Percentiles rank a stretch among this genome's conserved stretches.
These are phyloP conservation scores for Lepidium didymum DNA, from an alignment of 345 rosid genomes.

Conservation along the genomic window DNA sequence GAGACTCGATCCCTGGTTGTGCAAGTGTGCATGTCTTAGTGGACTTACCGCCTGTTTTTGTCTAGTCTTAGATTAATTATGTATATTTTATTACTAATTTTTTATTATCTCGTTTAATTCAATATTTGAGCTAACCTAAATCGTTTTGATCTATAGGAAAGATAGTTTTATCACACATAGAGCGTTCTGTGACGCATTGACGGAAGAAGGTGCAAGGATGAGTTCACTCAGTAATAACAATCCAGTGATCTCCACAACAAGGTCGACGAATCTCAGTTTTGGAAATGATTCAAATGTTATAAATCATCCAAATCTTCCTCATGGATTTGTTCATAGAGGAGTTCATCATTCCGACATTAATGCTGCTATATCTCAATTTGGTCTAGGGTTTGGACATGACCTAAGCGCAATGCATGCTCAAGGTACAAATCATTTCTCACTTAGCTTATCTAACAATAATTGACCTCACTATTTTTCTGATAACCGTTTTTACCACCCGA, in stretches of 20 bases:
- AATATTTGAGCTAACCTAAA: background rate
- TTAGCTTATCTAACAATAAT: no score
- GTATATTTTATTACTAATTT: background rate
- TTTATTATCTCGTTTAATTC: background rate
- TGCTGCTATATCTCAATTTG: conserved; percentile 40
- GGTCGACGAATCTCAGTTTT: conserved; percentile 52
- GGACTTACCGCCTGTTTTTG: no score
- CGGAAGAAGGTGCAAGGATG: conserved; percentile 72
- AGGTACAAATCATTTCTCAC: conserved; percentile 16
- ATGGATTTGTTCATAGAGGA: conserved; percentile 41
- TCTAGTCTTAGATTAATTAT: conserved; percentile 2
- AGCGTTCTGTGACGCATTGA: conserved; percentile 91
- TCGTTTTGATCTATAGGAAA: conserved; percentile 37
- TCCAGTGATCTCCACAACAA: background rate
- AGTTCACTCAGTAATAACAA: conserved; percentile 32
- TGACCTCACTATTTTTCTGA: no score
- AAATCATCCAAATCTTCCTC: conserved; percentile 37
- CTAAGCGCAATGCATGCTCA: conserved; percentile 32
- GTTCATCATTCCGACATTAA: conserved; percentile 39
- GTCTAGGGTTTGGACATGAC: conserved; percentile 42
- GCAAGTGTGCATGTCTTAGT: no score
- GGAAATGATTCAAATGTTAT: conserved; percentile 29
- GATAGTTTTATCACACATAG: conserved; percentile 94
- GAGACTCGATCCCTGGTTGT: no score
- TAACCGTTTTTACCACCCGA: no score